Evolutionary conservation across 148 eudicot species (phyloP), one percentile per base, ranked within the genome.

Genomic region (Amaranthus cruentus): DNA sequence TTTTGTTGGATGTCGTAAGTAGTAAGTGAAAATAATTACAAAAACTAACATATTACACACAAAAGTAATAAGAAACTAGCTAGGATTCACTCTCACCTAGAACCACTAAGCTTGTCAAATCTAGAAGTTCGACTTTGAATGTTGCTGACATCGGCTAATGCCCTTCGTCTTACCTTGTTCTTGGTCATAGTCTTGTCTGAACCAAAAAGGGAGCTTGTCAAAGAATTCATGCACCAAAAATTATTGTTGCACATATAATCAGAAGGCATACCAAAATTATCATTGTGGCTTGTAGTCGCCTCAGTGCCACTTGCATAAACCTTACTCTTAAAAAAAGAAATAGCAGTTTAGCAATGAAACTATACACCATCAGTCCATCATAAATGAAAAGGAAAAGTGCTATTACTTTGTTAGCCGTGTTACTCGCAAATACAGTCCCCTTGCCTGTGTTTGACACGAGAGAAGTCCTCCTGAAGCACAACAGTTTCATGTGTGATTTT

Each of bases 91-190:
- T 55, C 65, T 76, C 73, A 72, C 82, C 78, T 84, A 47, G 77
- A 70, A 73, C 78, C 83, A 69, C 73, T 74, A 52, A 71, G 78
- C 55, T 69, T 74, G 50, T 80, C 83, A 77, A 72, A 62, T 69
- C 69, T 77, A 7, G 77, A 71, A 38, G 84, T 53, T 65, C 49
- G 79, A 67, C 80, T 68, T 66, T 70, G 76, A 68, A 75, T 68
- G 81, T 91, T 91, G 85, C 93, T 88, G 54, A 91, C 90, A 86
- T 91, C 97, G 7, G 87, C 91, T 74, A 91, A 74, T 47, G 79
- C 97, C 77, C 81, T 91, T 75, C 97, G 84, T 79, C 83, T 77
- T 60, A 79, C 70, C 60, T 77, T 84, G 38, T 52, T 50, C 76
- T 68, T 79, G 14, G 77, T 68, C 60, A 76, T 84, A 38, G 55